Base-by-base conservation (phyloP, 2,329 filamentous ascomycete species). In the Dothideomycetidae sp. region DNA sequence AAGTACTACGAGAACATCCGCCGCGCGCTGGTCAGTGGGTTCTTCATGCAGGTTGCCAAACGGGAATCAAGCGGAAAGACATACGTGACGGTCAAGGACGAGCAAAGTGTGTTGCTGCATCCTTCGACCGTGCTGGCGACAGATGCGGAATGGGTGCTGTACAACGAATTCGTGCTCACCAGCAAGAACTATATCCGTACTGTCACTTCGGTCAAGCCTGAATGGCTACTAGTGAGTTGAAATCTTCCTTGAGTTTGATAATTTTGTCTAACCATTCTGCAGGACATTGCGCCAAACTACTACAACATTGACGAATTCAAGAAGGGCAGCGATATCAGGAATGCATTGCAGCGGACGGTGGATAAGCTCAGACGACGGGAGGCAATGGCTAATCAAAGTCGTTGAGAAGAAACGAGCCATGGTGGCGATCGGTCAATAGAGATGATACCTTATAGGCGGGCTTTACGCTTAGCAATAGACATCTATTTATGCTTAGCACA, bases 31-130 rank as follows among this genome's bases (percentile, higher is more conserved):
- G 79, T 94, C 10, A 73, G 86, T 1, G 90, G 92, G 21, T 98
- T 98, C 70, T 98, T 98, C 70, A 98, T 98, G 90, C 90, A 98
- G 58, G 83, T 96, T 14, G 92, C 90, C 42, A 94, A 93, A 75
- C 84, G 81, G 55, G 85, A 96, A 53, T 75, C 73, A 36, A 78
- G 73, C 18, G 81, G 82, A 53, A 96, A 96, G 68, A 74, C 82
- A 29, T 98, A 98, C 63, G 76, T 78, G 45, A 98, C 90, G 1
- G 79, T 98, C 57, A 98, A 96, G 66, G 92, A 98, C 54, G 81
- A 94, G 52, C 88, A 96, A 62, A 80, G 74, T 32, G 90, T 98
- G 31, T 69, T 94, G 50, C 71, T 98, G 42, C 90, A 98, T 61
- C 90, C 90, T 2, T 90, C 82, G 46, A 94, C 86, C 1, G 86